A percentile compares a stretch with the other conserved stretches of the same genome.
These are phyloP conservation scores for Meyerozyma smithsonii DNA, from an alignment of 1,139 yeast species.

Conservation along the genomic window DNA sequence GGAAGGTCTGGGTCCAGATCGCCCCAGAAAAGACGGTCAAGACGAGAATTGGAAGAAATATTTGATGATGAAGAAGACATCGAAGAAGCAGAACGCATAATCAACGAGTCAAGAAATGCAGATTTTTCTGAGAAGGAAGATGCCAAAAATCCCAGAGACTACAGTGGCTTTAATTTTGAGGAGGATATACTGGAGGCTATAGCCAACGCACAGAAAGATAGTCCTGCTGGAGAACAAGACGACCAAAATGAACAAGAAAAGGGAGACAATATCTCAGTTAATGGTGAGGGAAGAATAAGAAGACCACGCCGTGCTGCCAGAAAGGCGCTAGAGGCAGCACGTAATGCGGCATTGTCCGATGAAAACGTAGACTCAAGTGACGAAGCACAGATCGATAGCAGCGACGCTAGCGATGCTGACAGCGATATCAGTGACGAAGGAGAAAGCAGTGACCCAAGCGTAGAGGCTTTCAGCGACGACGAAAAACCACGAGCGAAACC, in stretches of 20 bases:
- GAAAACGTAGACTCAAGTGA: conserved; percentile 2
- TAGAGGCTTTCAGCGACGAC: neutral
- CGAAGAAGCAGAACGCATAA: conserved; percentile 42
- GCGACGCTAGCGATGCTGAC: neutral
- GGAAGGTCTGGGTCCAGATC: neutral
- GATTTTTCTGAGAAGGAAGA: neutral
- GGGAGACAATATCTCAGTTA: neutral
- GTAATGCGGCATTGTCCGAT: neutral
- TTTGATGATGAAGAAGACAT: conserved; percentile 29
- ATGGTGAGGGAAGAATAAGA: conserved; percentile 7
- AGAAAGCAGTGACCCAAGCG: neutral
- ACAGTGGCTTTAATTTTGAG: neutral
- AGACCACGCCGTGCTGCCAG: conserved; percentile 6
- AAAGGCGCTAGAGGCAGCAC: neutral
- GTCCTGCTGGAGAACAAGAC: no score
- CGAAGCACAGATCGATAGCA: neutral
- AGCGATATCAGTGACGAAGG: neutral
- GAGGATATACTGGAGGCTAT: neutral
- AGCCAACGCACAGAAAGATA: no score
- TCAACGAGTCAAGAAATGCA: conserved; percentile 19
- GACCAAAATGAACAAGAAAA: neutral
- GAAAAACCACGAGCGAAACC: neutral
- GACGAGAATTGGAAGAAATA: neutral
- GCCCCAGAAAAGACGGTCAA: neutral
- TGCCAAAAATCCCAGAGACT: conserved; percentile 2